Conservation (phyloP, 495 filamentous ascomycete genomes). For the Hypomontagnella submonticulosa region DNA sequence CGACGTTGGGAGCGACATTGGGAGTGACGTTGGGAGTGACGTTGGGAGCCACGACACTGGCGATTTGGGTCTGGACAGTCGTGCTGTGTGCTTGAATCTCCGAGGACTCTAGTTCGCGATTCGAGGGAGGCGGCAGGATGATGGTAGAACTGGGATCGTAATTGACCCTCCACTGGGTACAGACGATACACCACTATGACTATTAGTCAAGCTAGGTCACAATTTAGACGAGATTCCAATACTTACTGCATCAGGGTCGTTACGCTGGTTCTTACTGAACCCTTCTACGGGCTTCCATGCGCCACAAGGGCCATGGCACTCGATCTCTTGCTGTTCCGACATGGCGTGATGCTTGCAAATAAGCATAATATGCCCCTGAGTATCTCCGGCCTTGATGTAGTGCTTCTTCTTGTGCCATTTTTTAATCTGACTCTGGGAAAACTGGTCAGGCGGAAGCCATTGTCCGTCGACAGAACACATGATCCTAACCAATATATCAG, state of each 20-base stretch:
- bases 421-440: constrained; percentile 59
- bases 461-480: constrained; percentile 61
- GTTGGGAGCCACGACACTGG: neutral
- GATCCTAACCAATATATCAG: constrained; percentile 50
- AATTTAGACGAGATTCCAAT: neutral
- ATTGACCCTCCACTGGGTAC: constrained; percentile 57
- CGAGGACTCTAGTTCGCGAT: neutral
- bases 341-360: constrained; percentile 41
- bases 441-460: constrained; percentile 51
- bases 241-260: constrained; percentile 61
- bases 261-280: constrained; percentile 69
- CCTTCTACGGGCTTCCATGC: constrained; percentile 56
- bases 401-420: constrained; percentile 49
- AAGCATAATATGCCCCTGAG: constrained; percentile 40
- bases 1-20: too few relatives aligned
- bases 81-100: neutral
- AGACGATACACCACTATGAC: constrained; percentile 65
- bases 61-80: neutral
- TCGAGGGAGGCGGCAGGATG: constrained; percentile 24
- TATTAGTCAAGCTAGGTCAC: constrained; percentile 17
- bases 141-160: constrained; percentile 39
- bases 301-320: constrained; percentile 62
- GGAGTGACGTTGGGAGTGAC: too few relatives aligned
- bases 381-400: constrained; percentile 31
- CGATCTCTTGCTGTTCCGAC: constrained; percentile 29